These are phyloP conservation scores for Gastrolobium villosum DNA, from an alignment of 306 rosid genomes.

Conservation along the genomic window DNA sequence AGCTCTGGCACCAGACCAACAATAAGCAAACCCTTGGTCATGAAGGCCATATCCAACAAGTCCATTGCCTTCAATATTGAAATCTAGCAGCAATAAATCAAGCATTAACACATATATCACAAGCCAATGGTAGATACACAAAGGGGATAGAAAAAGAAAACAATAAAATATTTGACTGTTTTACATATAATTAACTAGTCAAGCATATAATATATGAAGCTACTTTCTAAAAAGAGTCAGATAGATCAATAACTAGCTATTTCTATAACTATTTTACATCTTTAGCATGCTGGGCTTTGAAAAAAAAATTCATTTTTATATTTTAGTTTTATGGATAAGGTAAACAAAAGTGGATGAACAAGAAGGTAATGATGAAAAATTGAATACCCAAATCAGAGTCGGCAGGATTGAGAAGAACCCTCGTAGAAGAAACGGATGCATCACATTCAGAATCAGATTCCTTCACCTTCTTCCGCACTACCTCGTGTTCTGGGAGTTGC, in stretches of 20 bases:
- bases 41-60: constrained; percentile 52
- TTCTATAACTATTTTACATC: too few species aligned
- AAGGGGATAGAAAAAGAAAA: neutral
- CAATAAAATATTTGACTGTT: neutral
- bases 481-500: neutral
- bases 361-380: neutral
- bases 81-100: constrained; percentile 55
- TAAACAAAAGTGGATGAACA: too few species aligned
- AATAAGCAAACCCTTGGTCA: constrained; percentile 71
- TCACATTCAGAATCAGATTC: neutral
- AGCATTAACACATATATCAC: constrained; percentile 4
- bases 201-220: neutral
- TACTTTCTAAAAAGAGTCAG: neutral
- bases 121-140: neutral
- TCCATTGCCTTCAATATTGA: constrained; percentile 46
- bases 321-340: too few species aligned
- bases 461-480: neutral
- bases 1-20: constrained; percentile 71
- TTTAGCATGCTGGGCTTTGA: too few species aligned
- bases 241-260: neutral
- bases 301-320: too few species aligned
- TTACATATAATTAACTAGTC: neutral
- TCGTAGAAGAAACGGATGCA: neutral
- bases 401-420: constrained; percentile 22
- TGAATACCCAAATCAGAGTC: constrained; percentile 42